These are phyloP conservation scores for Sisymbrium irio DNA, from an alignment of 345 rosid species.

Conservation along the genomic window DNA sequence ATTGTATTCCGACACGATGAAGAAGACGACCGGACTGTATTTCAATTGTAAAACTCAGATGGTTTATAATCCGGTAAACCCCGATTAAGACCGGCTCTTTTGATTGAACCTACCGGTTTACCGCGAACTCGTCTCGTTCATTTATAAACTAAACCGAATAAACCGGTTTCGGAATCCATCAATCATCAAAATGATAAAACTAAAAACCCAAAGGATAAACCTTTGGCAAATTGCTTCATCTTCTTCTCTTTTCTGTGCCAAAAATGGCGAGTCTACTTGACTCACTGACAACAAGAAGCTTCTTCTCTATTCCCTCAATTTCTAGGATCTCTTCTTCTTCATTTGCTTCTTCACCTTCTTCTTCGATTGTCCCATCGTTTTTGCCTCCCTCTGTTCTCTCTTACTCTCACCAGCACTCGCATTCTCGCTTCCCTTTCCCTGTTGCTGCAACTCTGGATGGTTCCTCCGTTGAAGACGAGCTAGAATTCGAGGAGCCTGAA, in stretches of 20 bases:
- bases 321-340: conserved; percentile 21
- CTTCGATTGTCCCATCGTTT: conserved; percentile 7
- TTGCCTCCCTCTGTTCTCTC: conserved; percentile 24
- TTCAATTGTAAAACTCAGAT: too few species aligned
- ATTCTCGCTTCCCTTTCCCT: conserved; percentile 28
- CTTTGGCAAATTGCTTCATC: background rate
- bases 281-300: conserved; percentile 32
- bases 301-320: conserved; percentile 23
- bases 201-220: conserved; percentile 28
- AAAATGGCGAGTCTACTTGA: conserved; percentile 36
- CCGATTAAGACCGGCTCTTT: background rate
- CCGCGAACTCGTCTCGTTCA: too few species aligned
- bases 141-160: background rate
- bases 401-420: conserved; percentile 30
- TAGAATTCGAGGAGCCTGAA: conserved; percentile 32
- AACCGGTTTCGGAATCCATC: conserved; percentile 1
- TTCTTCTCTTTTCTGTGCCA: background rate
- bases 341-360: conserved; percentile 25
- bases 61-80: too few species aligned
- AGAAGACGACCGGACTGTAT: too few species aligned
- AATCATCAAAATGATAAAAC: background rate
- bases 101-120: too few species aligned
- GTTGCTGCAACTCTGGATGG: conserved; percentile 10
- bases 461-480: conserved; percentile 19
- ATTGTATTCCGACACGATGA: background rate